phyloP scores from a whole-genome alignment of 768 basidiomycete species.

The Hirschioporus abietinus region DNA sequence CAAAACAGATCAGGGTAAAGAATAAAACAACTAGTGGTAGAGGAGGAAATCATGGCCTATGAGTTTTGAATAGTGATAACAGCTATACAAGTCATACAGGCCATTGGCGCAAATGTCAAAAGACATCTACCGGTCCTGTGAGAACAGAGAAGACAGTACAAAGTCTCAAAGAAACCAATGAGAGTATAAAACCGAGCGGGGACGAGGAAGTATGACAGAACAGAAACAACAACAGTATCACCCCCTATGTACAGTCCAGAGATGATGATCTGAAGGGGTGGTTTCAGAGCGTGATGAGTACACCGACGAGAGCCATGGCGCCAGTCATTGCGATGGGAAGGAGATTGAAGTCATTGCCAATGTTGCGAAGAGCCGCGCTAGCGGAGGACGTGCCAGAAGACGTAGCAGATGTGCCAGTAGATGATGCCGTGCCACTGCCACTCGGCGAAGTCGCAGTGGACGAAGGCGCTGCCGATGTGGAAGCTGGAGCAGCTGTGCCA shows the following conservation, averaged over 20 bases:
- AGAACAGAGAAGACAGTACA: not conserved
- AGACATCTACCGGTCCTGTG: not conserved
- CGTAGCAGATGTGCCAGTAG: not conserved
- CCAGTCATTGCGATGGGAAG: constrained; percentile 1
- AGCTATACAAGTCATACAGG: not conserved
- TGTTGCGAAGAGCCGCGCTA: constrained; percentile 2
- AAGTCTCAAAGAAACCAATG: not conserved
- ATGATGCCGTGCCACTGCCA: constrained; percentile 5
- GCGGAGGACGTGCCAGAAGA: not conserved
- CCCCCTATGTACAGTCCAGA: too few species aligned
- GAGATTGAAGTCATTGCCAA: not conserved
- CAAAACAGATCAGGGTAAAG: not conserved
- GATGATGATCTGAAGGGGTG: not conserved
- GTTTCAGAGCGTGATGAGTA: constrained; percentile 2
- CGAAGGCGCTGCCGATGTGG: constrained; percentile 8
- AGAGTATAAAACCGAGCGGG: not conserved
- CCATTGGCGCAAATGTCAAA: not conserved
- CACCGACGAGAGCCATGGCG: constrained; percentile 3
- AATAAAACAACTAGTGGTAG: not conserved
- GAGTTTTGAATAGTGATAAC: not conserved
- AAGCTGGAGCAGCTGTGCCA: constrained; percentile 11
- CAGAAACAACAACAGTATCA: not conserved
- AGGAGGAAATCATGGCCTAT: not conserved
- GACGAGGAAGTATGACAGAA: not conserved
- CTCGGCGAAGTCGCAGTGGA: constrained; percentile 8